Evolutionary conservation across 2,329 filamentous ascomycete genomes (phyloP).

Genomic region (Nothopassalora personata): DNA sequence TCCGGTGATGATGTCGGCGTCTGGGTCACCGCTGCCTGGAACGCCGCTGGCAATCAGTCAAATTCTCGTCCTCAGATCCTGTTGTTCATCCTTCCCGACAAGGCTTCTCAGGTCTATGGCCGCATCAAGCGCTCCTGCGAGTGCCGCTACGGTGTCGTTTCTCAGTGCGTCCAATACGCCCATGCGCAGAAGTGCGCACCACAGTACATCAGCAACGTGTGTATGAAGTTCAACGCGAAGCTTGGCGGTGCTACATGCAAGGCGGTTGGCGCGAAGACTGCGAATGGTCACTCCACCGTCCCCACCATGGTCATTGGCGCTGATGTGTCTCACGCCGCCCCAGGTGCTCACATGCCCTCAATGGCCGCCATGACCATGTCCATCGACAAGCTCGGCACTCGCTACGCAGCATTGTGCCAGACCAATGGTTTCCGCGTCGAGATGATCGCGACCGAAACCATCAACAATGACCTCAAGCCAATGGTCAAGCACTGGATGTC

Average conservation of each 20-base stretch:
- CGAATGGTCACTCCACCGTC: slow-evolving; percentile 32
- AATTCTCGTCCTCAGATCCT: slow-evolving; percentile 65
- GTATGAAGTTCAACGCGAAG: slow-evolving; percentile 96
- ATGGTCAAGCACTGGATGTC: slow-evolving; percentile 57
- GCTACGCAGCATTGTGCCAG: slow-evolving; percentile 73
- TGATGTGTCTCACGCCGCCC: slow-evolving; percentile 79
- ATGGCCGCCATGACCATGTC: slow-evolving; percentile 85
- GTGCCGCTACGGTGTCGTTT: slow-evolving; percentile 74
- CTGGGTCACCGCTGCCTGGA: slow-evolving; percentile 44
- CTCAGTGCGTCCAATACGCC: slow-evolving; percentile 70
- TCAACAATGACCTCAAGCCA: slow-evolving; percentile 60
- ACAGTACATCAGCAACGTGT: slow-evolving; percentile 90
- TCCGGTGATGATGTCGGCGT: slow-evolving; percentile 25
- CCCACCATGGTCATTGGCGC: slow-evolving; percentile 83
- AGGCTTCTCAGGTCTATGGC: slow-evolving; percentile 68
- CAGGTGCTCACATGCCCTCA: slow-evolving; percentile 61
- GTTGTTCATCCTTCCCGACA: slow-evolving; percentile 69
- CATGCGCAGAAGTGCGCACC: slow-evolving; percentile 65
- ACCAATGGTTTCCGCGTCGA: slow-evolving; percentile 80
- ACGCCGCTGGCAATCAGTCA: slow-evolving; percentile 49
- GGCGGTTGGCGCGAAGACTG: slow-evolving; percentile 37
- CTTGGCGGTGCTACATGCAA: slow-evolving; percentile 73
- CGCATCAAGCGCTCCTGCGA: slow-evolving; percentile 87
- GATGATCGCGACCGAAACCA: slow-evolving; percentile 64
- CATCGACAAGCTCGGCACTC: slow-evolving; percentile 63